Base-by-base conservation (phyloP, 257 asterid species). In the Solanum sejunctum region DNA sequence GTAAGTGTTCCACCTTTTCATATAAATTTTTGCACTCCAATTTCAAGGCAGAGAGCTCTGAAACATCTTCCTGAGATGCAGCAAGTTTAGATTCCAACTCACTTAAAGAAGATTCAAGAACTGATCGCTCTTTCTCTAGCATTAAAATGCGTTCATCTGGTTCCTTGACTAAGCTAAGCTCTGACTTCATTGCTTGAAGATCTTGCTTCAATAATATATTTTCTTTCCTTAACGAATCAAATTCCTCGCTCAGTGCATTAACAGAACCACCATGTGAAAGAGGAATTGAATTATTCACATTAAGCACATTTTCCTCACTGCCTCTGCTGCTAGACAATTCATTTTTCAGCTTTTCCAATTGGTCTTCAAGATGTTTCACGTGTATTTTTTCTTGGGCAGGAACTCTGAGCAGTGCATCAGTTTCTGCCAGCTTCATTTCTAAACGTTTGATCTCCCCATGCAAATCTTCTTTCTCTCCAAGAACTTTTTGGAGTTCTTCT, bases 361-460 rank as follows among this genome's bases (percentile, higher is more conserved):
- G 97, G 83, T 85, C 96, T 90, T 94, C 94, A 28, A 94, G 93
- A 84, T 90, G 89, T 72, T 93, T 93, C 85, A 91, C 92, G 1
- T 86, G 97, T 77, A 93, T 88, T 90, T 93, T 96, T 85, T 93
- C 96, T 91, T 95, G 94, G 86, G 97, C 93, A 72, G 97, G 95
- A 88, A 91, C 92, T 89, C 89, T 94, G 88, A 96, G 93, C 32
- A 91, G 92, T 36, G 93, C 95, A 91, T 93, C 98, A 82, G 97
- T 96, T 90, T 96, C 98, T 39, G 95, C 97, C 82, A 95, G 90
- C 90, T 93, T 96, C 90, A 89, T 87, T 92, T 95, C 95, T 93
- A 95, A 90, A 84, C 10, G 49, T 84, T 89, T 93, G 75, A 96
- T 92, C 92, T 96, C 95, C 73, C 93, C 94, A 92, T 90, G 97